Evolutionary conservation across 305 asterid species (phyloP), one percentile per base, ranked within the genome.

Genomic region (Stenogyne calaminthoides): DNA sequence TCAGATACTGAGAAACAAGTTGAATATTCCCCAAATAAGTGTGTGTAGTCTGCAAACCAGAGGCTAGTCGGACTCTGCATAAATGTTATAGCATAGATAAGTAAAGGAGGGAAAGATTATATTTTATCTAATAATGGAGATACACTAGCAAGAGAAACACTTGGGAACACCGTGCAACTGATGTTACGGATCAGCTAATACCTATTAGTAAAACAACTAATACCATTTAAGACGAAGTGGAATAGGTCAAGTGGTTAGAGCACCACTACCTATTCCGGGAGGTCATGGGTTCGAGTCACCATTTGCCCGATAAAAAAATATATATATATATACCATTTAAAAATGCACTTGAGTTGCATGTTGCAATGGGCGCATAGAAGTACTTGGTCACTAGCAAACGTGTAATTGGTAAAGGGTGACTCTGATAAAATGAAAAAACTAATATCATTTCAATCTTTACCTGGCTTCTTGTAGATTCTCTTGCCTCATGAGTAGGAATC

Each of bases 381-480:
- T 32, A 32, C 4, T 32, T 32, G 36, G 6, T 5, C 36, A 37
- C 42, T 16, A 57, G 70, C 55, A 47, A 71, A 74, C 58, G 59
- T 34, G 67, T 37, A 77, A 56, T 36, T 64, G 67, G 37, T 12
- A 64, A 56, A n/a, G 64, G 51, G 66, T 71, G 67, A 25, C 77
- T 7, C 47, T 55, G 49, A 25, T 49, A 64, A 36, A 59, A 62
- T 34, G 69, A 66, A 66, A 75, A 72, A 18, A 59, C 67, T 22
- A 9, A 32, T 12, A 46, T 14, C 2, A 15, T 74, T 55, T 67
- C 40, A 69, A 65, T 64, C 27, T 64, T 76, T 73, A 92, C 98
- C 98, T 88, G 74, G 99, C 98, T 78, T 92, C 99, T 83, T 95
- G 99, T 64, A 92, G 84, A 79, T 92, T 95, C 70, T 95, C 91